Evolutionary conservation across 176 grass and related monocot genomes (phyloP).

Genomic region (Areca catechu): DNA sequence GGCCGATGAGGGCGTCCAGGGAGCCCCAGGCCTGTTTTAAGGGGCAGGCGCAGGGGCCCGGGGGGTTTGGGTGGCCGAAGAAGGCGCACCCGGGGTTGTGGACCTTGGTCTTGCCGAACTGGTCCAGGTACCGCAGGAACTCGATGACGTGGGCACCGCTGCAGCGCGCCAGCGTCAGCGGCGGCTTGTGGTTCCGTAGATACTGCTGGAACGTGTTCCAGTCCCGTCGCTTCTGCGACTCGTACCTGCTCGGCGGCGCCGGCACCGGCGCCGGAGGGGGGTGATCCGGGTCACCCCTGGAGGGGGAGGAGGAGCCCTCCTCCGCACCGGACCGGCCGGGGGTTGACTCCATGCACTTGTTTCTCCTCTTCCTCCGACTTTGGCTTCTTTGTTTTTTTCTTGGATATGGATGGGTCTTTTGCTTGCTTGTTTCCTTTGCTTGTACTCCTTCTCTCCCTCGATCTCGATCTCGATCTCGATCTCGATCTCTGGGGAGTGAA

Average conservation of each 20-base stretch:
- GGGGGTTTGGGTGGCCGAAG: conserved; percentile 4
- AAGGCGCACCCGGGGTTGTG: conserved; percentile 8
- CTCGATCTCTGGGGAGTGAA: background rate
- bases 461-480: conserved; percentile 10
- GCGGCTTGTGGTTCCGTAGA: conserved; percentile 22
- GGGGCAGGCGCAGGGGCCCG: conserved; percentile 12
- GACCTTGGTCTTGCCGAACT: conserved; percentile 22
- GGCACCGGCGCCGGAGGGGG: background rate
- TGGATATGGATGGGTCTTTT: background rate
- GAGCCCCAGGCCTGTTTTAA: conserved; percentile 19
- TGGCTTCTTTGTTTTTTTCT: background rate
- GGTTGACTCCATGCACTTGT: background rate
- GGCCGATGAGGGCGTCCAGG: conserved; percentile 20
- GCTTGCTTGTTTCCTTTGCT: background rate
- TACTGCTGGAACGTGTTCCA: conserved; percentile 23
- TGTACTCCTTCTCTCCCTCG: conserved; percentile 1
- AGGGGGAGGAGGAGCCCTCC: background rate
- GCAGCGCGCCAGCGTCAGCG: conserved; percentile 15
- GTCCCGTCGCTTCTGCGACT: conserved; percentile 18
- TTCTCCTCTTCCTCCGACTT: background rate
- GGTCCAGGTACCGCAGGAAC: conserved; percentile 17
- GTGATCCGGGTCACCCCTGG: background rate
- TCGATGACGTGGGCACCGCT: conserved; percentile 20
- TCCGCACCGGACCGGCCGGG: too few species aligned
- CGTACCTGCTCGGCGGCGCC: conserved; percentile 14